These are phyloP conservation scores for Podaxis mareebaensis DNA, from an alignment of 768 basidiomycete genomes.

Conservation along the genomic window DNA sequence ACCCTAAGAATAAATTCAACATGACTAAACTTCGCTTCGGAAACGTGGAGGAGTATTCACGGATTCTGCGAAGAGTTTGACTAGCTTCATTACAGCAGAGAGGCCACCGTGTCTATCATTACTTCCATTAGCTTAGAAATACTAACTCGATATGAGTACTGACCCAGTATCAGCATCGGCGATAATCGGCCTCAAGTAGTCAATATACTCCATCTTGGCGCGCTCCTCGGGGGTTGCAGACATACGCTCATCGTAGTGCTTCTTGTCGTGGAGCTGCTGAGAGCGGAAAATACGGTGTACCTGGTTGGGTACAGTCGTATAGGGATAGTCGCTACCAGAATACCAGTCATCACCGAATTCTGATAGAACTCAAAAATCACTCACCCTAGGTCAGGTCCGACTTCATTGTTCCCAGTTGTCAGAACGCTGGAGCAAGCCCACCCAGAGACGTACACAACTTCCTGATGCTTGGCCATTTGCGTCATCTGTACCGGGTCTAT, in stretches of 20 bases:
- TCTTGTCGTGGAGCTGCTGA: conserved; percentile 90
- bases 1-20: conserved; percentile 46
- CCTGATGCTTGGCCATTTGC: conserved; percentile 86
- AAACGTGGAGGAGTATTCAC: conserved; percentile 34
- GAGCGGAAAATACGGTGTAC: conserved; percentile 90
- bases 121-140: conserved; percentile 18
- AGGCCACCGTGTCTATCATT: conserved; percentile 78
- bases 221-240: conserved; percentile 62
- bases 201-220: conserved; percentile 73
- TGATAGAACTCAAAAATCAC: conserved; percentile 31
- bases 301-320: conserved; percentile 95
- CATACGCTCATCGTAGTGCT: conserved; percentile 88
- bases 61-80: conserved; percentile 93
- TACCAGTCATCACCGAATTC: neutral
- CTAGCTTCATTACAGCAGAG: conserved; percentile 94
- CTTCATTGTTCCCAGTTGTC: conserved; percentile 89
- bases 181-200: conserved; percentile 90
- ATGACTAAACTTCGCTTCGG: neutral
- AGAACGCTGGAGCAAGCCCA: conserved; percentile 88
- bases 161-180: conserved; percentile 93
- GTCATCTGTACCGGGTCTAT: conserved; percentile 95
- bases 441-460: conserved; percentile 90
- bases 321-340: conserved; percentile 79
- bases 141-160: neutral
- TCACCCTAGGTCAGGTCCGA: conserved; percentile 89